Conservation (phyloP, 2,329 filamentous ascomycete species). For the Colletotrichum sp. region DNA sequence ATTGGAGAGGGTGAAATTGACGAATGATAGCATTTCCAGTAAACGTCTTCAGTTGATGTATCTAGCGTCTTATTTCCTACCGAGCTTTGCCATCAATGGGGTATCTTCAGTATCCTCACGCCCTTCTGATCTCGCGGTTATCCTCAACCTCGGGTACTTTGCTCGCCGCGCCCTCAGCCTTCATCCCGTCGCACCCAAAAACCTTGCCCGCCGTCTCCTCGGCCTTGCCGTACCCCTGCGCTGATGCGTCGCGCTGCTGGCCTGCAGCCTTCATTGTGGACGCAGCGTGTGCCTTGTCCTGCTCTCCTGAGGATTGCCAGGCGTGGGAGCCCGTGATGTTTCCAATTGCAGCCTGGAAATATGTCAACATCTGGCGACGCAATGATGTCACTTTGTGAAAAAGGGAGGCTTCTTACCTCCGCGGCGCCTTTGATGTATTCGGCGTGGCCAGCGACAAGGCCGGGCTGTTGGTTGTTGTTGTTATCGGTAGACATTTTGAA, state of each 20-base stretch:
- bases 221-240: conserved; percentile 63
- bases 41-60: too few species aligned
- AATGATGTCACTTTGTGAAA: not conserved
- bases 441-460: conserved; percentile 67
- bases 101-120: not conserved
- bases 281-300: conserved; percentile 67
- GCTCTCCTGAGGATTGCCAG: conserved; percentile 68
- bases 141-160: conserved; percentile 30
- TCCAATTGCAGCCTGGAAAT: conserved; percentile 61
- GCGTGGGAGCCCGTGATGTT: conserved; percentile 64
- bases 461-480: conserved; percentile 45
- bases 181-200: conserved; percentile 74
- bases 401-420: conserved; percentile 48
- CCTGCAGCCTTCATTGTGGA: conserved; percentile 66
- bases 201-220: conserved; percentile 70
- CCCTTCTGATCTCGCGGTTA: not conserved
- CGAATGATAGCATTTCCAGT: not conserved
- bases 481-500: conserved; percentile 11
- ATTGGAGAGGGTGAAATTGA: not conserved
- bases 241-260: conserved; percentile 56
- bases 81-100: not conserved
- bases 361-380: not conserved
- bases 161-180: conserved; percentile 63
- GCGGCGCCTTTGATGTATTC: conserved; percentile 73
- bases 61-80: too few species aligned